phyloP scores from a whole-genome alignment of 495 filamentous ascomycete species.

The Aspergillus funiculosus region DNA sequence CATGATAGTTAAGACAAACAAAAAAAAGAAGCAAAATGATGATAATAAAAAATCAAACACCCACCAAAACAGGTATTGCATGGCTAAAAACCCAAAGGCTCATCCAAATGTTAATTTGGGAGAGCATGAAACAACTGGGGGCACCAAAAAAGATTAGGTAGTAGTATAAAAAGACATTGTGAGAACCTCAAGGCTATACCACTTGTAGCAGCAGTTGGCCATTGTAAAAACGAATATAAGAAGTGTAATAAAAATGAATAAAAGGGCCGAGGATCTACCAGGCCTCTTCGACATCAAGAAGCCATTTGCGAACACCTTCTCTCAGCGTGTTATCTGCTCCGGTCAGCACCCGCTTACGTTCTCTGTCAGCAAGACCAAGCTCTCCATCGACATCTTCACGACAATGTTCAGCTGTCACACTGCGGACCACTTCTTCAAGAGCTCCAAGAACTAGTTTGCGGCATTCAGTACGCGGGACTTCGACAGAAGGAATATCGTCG shows the following conservation, averaged over 20 bases:
- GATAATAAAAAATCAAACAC: constrained; percentile 5
- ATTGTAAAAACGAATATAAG: constrained; percentile 5
- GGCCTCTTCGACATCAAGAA: constrained; percentile 51
- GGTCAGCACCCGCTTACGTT: constrained; percentile 31
- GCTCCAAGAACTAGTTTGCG: constrained; percentile 57
- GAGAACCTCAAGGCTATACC: constrained; percentile 1
- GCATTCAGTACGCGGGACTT: constrained; percentile 54
- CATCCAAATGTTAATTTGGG: not conserved
- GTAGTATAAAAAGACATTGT: not conserved
- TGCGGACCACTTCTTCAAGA: constrained; percentile 58
- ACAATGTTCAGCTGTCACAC: constrained; percentile 52
- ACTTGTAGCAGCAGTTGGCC: not conserved
- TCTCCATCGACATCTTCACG: constrained; percentile 39
- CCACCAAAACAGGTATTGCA: constrained; percentile 4
- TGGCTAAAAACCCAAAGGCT: constrained; percentile 1
- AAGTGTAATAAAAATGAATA: constrained; percentile 2
- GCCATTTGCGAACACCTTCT: constrained; percentile 61
- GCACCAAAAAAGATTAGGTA: not conserved
- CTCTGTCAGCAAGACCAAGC: constrained; percentile 31
- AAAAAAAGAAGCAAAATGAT: constrained; percentile 5
- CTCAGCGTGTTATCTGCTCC: constrained; percentile 53
- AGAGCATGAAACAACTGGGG: not conserved
- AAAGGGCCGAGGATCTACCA: constrained; percentile 24
- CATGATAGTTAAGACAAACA: constrained; percentile 13
- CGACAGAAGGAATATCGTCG: constrained; percentile 34